These are phyloP conservation scores for Wolfiporia cocos DNA, from an alignment of 1,284 basidiomycete genomes.

Conservation along the genomic window DNA sequence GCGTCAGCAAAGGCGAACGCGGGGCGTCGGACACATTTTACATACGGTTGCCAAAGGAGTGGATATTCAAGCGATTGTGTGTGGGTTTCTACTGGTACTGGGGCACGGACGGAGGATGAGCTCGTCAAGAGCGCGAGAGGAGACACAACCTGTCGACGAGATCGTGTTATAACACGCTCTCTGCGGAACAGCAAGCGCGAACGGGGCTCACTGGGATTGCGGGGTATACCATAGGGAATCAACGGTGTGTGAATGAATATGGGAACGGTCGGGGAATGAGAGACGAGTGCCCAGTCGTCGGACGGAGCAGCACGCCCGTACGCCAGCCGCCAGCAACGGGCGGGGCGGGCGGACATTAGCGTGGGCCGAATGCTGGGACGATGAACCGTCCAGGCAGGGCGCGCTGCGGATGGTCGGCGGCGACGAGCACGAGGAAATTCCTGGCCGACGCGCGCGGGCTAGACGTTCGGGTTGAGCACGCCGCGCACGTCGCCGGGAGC, in stretches of 20 bases:
- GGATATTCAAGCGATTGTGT: slow-evolving; percentile 3
- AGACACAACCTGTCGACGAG: too few relatives aligned
- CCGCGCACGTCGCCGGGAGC: slow-evolving; percentile 85
- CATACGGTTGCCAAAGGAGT: slow-evolving; percentile 12
- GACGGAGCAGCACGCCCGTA: not conserved
- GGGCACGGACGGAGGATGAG: too few relatives aligned
- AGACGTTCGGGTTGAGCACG: slow-evolving; percentile 70
- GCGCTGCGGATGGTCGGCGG: not conserved
- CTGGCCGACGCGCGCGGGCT: slow-evolving; percentile 1
- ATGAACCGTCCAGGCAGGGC: not conserved
- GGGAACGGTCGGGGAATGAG: too few relatives aligned
- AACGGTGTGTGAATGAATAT: too few relatives aligned
- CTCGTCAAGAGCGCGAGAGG: too few relatives aligned
- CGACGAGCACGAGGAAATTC: not conserved
- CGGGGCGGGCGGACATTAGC: not conserved
- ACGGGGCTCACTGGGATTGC: not conserved
- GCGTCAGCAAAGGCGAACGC: slow-evolving; percentile 1
- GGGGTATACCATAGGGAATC: too few relatives aligned
- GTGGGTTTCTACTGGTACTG: too few relatives aligned
- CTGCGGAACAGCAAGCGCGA: not conserved
- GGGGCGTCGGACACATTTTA: slow-evolving; percentile 7
- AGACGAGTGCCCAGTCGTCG: not conserved
- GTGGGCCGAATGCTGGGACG: not conserved
- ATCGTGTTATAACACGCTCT: too few relatives aligned
- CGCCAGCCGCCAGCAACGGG: not conserved